Percentiles rank a stretch among this genome's conserved stretches.
Evolutionary conservation across 1,284 basidiomycete genomes (phyloP).

Genomic region (Peniophora sp.): DNA sequence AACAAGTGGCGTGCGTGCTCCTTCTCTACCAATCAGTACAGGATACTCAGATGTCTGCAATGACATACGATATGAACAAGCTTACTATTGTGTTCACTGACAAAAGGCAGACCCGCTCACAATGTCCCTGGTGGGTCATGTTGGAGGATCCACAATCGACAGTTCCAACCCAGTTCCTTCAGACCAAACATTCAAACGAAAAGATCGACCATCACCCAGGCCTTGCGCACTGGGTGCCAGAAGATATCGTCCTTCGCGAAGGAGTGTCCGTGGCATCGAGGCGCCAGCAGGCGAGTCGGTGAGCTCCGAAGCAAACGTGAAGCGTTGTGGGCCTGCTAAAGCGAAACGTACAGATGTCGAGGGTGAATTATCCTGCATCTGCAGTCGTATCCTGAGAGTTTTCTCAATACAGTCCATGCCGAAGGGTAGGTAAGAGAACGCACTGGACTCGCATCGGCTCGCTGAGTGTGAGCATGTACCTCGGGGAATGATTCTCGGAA

Average conservation of each 20-base stretch:
- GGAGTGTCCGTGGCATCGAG: constrained; percentile 41
- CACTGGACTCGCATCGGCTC: constrained; percentile 54
- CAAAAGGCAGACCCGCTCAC: no score
- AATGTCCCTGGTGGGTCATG: no score
- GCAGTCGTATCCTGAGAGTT: constrained; percentile 52
- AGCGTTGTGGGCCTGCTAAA: constrained; percentile 26
- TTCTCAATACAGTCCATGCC: neutral
- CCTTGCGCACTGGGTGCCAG: constrained; percentile 70
- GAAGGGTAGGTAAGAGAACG: constrained; percentile 15
- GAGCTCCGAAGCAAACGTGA: constrained; percentile 34
- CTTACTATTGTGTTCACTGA: no score
- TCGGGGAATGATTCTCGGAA: constrained; percentile 42
- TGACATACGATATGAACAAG: no score
- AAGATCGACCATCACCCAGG: constrained; percentile 38
- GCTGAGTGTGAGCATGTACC: constrained; percentile 23
- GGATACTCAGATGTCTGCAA: no score
- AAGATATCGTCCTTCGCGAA: constrained; percentile 61
- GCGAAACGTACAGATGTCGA: constrained; percentile 52
- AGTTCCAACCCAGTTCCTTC: constrained; percentile 12
- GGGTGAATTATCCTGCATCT: constrained; percentile 39
- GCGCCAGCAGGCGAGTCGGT: constrained; percentile 70
- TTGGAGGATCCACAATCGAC: no score
- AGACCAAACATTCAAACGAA: constrained; percentile 60
- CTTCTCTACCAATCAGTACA: no score
- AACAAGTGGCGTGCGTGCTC: no score